These are phyloP conservation scores for Ascobolus immersus DNA, from an alignment of 495 filamentous ascomycete species.

Conservation along the genomic window DNA sequence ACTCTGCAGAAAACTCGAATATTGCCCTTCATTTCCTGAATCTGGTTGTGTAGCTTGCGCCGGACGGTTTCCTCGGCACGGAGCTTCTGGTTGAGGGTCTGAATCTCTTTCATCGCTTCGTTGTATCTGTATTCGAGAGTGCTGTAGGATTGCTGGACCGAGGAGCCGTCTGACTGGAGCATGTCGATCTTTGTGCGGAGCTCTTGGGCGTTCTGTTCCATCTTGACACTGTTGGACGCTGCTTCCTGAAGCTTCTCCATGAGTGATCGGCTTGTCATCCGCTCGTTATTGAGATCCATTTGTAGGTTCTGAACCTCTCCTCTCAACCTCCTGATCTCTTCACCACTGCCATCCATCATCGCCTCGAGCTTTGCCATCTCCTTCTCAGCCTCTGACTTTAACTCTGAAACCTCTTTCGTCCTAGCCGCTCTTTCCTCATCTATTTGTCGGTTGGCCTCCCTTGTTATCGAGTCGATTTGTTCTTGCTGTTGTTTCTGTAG, in stretches of 20 bases:
- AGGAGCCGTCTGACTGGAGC: constrained; percentile 64
- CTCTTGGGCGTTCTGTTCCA: constrained; percentile 50
- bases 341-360: constrained; percentile 35
- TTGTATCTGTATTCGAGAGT: constrained; percentile 50
- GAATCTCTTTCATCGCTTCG: constrained; percentile 42
- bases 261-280: constrained; percentile 26
- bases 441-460: constrained; percentile 29
- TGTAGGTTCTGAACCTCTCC: constrained; percentile 27
- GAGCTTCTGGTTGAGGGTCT: constrained; percentile 52
- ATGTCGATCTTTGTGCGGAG: constrained; percentile 60
- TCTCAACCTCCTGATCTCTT: constrained; percentile 29
- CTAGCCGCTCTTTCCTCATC: constrained; percentile 36
- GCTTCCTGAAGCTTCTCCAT: constrained; percentile 37
- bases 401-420: constrained; percentile 36
- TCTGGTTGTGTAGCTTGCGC: constrained; percentile 85
- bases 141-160: constrained; percentile 56
- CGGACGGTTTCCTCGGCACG: constrained; percentile 76
- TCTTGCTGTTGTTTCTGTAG: constrained; percentile 24
- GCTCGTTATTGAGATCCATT: constrained; percentile 37
- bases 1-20: constrained; percentile 96
- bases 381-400: constrained; percentile 32
- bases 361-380: constrained; percentile 38
- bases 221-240: constrained; percentile 31
- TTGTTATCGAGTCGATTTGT: constrained; percentile 24
- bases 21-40: constrained; percentile 96